Base-by-base conservation (phyloP, 768 basidiomycete species). In the Chiua virens region DNA sequence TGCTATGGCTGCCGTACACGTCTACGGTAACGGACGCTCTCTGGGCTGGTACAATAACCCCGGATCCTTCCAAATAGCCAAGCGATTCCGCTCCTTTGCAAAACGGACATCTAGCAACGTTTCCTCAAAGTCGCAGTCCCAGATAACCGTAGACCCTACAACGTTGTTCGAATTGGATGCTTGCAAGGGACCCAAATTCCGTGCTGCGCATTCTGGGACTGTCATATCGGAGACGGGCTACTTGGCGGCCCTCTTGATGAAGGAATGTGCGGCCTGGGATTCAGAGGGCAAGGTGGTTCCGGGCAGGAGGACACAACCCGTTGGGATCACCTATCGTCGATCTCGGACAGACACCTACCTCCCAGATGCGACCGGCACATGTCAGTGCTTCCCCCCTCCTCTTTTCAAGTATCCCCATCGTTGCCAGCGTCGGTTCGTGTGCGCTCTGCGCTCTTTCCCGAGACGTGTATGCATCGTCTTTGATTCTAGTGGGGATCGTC, bases 151-250 rank as follows among this genome's bases (percentile, higher is more conserved):
- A 5, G 59, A 70, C 7, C 67, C 66, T 9, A 54, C 55, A 4
- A 17, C 40, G 3, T 23, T 66, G 15, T 54, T 71, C 10, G 60
- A 51, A 17, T 10, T 51, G 25, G 57, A 53, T 27, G 41, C 45
- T 11, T 40, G 27, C 41, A 54, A 46, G 17, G 69, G 69, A 2
- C 89, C 88, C 43, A 91, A 89, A 60, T 92, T 79, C 68, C 82
- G 89, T 52, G 82, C 87, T 0, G 84, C 89, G 56, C 82, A 22
- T 69, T 92, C 42, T 76, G 87, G 67, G 65, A 88, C 55, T 76
- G 73, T 53, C 65, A 60, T 70, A 2, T 67, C n/a, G 61, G 69
- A 34, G 74, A 79, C 62, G 73, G 79, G 46, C 71, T 81, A 17
- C 64, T 79, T 61, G 83, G 89, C 22, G 74, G 68, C 39, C 81